Conservation (phyloP, 2,329 filamentous ascomycete genomes). For the Coccinonectria pachysandricola region DNA sequence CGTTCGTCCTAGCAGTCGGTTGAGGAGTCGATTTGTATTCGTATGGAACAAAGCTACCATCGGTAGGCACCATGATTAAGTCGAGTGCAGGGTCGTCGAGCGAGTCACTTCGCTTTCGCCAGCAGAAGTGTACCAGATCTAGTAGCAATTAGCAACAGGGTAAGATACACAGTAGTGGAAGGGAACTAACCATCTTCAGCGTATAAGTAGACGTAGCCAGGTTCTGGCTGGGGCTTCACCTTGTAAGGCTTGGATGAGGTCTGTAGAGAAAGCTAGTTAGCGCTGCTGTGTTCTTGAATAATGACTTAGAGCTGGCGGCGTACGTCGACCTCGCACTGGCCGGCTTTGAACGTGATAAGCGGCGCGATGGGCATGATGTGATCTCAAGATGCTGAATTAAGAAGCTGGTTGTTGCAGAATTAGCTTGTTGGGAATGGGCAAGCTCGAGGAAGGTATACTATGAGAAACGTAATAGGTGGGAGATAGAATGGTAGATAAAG, state of each 20-base stretch:
- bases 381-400: conserved; percentile 4
- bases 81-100: conserved; percentile 71
- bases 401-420: no score
- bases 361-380: conserved; percentile 66
- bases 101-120: conserved; percentile 68
- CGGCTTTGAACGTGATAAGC: conserved; percentile 93
- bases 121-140: conserved; percentile 95
- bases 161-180: conserved; percentile 1
- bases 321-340: conserved; percentile 77
- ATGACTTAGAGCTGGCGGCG: conserved; percentile 27
- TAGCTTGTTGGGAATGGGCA: no score
- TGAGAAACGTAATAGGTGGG: no score
- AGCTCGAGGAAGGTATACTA: no score
- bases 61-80: conserved; percentile 84
- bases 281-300: no score
- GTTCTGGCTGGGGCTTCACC: conserved; percentile 61
- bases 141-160: no score
- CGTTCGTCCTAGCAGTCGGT: conserved; percentile 59
- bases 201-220: conserved; percentile 88
- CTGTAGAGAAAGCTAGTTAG: conserved; percentile 21
- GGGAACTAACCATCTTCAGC: conserved; percentile 63
- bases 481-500: conserved; percentile 3
- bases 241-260: conserved; percentile 51
- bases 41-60: conserved; percentile 81
- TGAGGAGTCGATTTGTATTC: conserved; percentile 47